Percentiles rank a stretch among this genome's conserved stretches.
Evolutionary conservation across 2,329 filamentous ascomycete species (phyloP).

Genomic region (Hymenoscyphus salicellus): DNA sequence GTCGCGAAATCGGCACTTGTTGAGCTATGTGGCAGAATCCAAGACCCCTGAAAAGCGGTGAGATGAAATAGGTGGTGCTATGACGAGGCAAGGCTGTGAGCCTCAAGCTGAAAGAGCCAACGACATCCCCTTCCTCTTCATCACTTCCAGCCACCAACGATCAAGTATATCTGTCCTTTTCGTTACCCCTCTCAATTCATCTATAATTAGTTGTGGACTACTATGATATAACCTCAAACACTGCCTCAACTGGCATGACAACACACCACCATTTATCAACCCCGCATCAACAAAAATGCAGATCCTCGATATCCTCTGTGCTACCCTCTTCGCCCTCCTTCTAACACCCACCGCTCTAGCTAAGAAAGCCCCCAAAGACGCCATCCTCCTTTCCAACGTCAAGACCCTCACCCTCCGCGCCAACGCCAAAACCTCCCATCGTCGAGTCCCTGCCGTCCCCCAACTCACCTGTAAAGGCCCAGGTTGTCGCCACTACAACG

Average conservation of each 20-base stretch:
- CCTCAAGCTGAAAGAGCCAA: conserved; percentile 4
- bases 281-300: conserved; percentile 23
- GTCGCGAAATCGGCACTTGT: not conserved
- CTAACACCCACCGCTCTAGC: conserved; percentile 29
- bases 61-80: not conserved
- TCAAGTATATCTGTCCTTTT: conserved; percentile 25
- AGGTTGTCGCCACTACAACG: conserved; percentile 48
- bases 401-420: conserved; percentile 74
- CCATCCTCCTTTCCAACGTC: conserved; percentile 63
- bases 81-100: conserved; percentile 14
- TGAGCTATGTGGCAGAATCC: conserved; percentile 16
- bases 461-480: conserved; percentile 75
- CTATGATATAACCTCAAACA: conserved; percentile 2
- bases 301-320: conserved; percentile 24
- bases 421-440: conserved; percentile 65
- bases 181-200: not conserved
- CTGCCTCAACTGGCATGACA: not conserved
- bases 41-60: conserved; percentile 9
- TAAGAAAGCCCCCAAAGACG: conserved; percentile 38
- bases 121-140: not conserved
- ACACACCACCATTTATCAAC: not conserved
- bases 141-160: not conserved
- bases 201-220: not conserved
- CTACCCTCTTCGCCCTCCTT: conserved; percentile 26
- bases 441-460: conserved; percentile 72